Percentiles rank a stretch among this genome's conserved stretches.
These are phyloP conservation scores for Fusarium papillatum DNA, from an alignment of 2,329 filamentous ascomycete genomes.

Conservation along the genomic window DNA sequence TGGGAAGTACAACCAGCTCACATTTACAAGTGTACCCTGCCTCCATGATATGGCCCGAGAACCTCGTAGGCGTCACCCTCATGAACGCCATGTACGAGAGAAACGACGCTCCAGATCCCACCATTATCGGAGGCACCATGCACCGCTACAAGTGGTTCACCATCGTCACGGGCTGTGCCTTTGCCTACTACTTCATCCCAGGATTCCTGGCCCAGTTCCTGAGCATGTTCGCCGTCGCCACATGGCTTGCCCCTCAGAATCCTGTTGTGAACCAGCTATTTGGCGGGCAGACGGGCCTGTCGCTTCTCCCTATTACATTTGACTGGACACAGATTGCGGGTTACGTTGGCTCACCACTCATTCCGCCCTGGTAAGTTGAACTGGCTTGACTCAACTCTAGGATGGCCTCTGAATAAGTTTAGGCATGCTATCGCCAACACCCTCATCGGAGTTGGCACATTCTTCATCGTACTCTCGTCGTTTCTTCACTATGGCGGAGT, in stretches of 20 bases:
- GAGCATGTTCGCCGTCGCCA: conserved; percentile 78
- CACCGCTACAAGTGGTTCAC: conserved; percentile 76
- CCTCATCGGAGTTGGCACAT: conserved; percentile 74
- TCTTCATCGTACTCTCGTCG: conserved; percentile 72
- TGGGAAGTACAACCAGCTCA: conserved; percentile 7
- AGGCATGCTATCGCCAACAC: conserved; percentile 82
- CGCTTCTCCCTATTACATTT: conserved; percentile 79
- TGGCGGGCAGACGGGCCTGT: conserved; percentile 76
- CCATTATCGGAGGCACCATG: conserved; percentile 73
- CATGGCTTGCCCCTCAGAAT: conserved; percentile 79
- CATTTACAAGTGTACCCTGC: conserved; percentile 67
- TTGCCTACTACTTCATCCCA: conserved; percentile 78
- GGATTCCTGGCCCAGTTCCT: conserved; percentile 78
- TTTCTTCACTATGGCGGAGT: conserved; percentile 74
- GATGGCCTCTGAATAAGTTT: background rate
- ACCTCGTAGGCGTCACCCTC: conserved; percentile 74
- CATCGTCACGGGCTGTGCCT: conserved; percentile 68
- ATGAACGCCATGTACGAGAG: conserved; percentile 82
- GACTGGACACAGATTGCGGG: conserved; percentile 83
- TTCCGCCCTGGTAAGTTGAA: conserved; percentile 72
- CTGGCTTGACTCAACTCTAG: background rate
- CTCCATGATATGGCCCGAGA: conserved; percentile 82
- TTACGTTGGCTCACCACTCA: conserved; percentile 76
- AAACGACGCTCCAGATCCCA: conserved; percentile 63
- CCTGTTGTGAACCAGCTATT: conserved; percentile 80